Base-by-base conservation (phyloP, 805 yeast genomes). In the Saturnispora dispora region DNA sequence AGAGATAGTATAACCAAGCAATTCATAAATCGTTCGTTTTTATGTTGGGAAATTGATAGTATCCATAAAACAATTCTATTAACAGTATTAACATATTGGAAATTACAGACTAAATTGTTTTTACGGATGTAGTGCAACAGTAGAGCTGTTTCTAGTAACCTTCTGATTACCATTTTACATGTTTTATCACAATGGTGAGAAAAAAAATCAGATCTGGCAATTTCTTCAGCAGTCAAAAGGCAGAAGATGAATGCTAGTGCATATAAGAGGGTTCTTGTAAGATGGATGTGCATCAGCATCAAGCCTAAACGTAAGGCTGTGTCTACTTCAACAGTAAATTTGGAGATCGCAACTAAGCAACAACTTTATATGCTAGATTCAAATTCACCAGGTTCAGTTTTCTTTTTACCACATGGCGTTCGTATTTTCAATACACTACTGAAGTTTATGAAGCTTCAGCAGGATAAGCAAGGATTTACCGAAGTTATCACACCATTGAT, bases 401-500 rank as follows among this genome's bases (percentile, higher is more conserved):
- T 93, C 71, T 88, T 93, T 60, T 72, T 91, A 39, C 98, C 98
- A 1, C 89, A 88, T 62, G 99, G 99, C 2, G 81, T 97, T 1
- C 72, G 91, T 43, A 76, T 93, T 25, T 86, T 90, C 71, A 87
- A 88, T 65, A 84, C 81, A 57, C 69, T 93, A 53, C 73, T 88
- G 13, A 74, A 73, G 42, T 93, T 89, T 66, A 90, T 93, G 91
- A 85, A 88, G 62, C 69, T 80, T 40, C 96, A 88, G 62, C 95
- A 89, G 65, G 69, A 77, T 20, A 78, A 75, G 54, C 85, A 83
- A 58, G 96, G 95, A 0, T 93, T 89, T 62, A 82, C 86, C 53
- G 98, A 93, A 68, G 97, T 93, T 5, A 79, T 91, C 27, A 87
- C 96, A 0, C 99, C 99, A 1, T 74, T 91, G 57, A 84, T 93